A percentile compares a stretch with the other conserved stretches of the same genome.
Evolutionary conservation across 2,329 filamentous ascomycete species (phyloP).

Genomic region (Botrytis medusae): DNA sequence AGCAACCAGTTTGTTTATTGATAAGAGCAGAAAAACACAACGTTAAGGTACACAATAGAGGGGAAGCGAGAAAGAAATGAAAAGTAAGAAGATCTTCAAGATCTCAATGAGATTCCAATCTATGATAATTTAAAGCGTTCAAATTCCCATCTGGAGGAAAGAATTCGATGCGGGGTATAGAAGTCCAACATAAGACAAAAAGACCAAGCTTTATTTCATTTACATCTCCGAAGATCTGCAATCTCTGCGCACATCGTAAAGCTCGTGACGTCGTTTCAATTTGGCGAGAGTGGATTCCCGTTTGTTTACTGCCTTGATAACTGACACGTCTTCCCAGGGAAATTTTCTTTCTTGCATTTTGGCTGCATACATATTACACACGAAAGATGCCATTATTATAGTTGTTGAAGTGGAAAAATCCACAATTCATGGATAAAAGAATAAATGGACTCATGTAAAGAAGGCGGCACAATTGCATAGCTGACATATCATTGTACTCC

Average conservation of each 20-base stretch:
- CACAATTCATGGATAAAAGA: neutral
- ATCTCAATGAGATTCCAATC: neutral
- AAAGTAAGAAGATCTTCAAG: neutral
- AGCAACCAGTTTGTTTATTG: slow-evolving; percentile 14
- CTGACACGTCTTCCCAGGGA: neutral
- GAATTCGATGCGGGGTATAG: slow-evolving; percentile 9
- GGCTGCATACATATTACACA: neutral
- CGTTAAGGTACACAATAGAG: too few species aligned
- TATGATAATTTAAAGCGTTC: neutral
- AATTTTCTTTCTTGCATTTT: neutral
- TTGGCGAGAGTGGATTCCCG: slow-evolving; percentile 15
- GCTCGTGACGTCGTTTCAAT: slow-evolving; percentile 16
- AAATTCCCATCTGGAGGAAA: neutral
- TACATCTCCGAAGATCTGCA: neutral
- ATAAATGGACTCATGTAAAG: neutral
- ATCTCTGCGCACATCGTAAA: neutral
- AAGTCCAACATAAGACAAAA: neutral
- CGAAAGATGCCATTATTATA: neutral
- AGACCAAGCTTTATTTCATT: neutral
- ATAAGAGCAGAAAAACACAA: neutral
- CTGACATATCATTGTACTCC: neutral
- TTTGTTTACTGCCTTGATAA: slow-evolving; percentile 4
- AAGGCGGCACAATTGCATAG: slow-evolving; percentile 13
- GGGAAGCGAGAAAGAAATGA: neutral
- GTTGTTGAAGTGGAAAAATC: neutral